Evolutionary conservation across 495 filamentous ascomycete species (phyloP), one percentile per base, ranked within the genome.

Genomic region (Aspergillus cavernicola): DNA sequence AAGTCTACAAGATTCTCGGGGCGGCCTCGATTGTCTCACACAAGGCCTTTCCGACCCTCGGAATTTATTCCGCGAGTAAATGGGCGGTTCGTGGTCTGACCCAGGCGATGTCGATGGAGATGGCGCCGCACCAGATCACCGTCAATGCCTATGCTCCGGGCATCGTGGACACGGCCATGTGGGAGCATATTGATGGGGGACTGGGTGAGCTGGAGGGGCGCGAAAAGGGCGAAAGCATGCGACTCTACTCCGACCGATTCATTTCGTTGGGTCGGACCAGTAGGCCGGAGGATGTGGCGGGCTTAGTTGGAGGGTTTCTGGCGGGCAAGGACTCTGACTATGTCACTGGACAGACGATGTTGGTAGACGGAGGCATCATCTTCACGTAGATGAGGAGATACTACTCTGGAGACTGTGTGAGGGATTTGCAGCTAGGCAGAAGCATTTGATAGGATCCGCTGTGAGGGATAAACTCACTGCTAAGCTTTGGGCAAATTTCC

Each of bases 71-170:
- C n/a, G 74, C 79, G 1, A 76, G 69, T 13, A 85, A 85, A 52
- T 84, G 70, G 68, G 83, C 83, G 2, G 81, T 86, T 1, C 67
- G 81, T 4, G 82, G 81, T 0, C 58, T 86, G 42, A 79, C 71
- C 2, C 75, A 84, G 57, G 76, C 68, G 2, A 81, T 82, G 46
- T 80, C 81, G 0, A 78, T 80, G 73, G 79, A 83, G 56, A 66
- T 80, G 59, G 83, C 78, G 1, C 38, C 56, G 43, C 73, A 84
- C 50, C 66, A 76, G 38, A 86, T 86, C 62, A 84, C 82, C 1
- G 81, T 72, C 6, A 85, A 85, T 55, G 74, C 78, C 5, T 85
- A 84, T 53, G 83, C 80, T 0, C 83, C 83, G 0, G 83, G 84
- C 0, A 80, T 85, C 46, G 79, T 87, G 1, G 79, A 73, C 0